Evolutionary conservation across 1,284 basidiomycete genomes (phyloP).

Genomic region (Tilletia walkeri): DNA sequence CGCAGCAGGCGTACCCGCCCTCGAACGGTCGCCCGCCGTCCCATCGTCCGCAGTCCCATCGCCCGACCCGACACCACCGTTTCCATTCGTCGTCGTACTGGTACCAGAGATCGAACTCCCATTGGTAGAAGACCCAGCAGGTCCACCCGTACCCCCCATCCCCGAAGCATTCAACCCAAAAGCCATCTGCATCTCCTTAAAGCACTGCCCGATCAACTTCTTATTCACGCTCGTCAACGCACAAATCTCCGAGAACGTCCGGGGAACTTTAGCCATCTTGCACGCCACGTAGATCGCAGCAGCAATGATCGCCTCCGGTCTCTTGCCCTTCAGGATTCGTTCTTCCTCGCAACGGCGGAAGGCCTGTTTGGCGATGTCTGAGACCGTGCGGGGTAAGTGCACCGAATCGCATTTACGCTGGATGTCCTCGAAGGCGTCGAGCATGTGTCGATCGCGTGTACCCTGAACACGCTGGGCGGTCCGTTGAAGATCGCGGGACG

Average conservation of each 20-base stretch:
- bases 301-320: slow-evolving; percentile 86
- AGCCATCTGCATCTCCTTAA: slow-evolving; percentile 87
- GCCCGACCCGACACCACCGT: not conserved
- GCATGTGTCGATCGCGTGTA: slow-evolving; percentile 77
- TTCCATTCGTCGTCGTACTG: slow-evolving; percentile 9
- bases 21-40: slow-evolving; percentile 26
- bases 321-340: slow-evolving; percentile 85
- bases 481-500: slow-evolving; percentile 86
- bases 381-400: slow-evolving; percentile 87
- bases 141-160: slow-evolving; percentile 22
- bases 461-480: slow-evolving; percentile 74
- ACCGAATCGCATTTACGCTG: slow-evolving; percentile 91
- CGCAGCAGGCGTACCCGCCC: slow-evolving; percentile 1
- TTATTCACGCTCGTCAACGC: slow-evolving; percentile 89
- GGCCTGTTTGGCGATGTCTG: slow-evolving; percentile 91
- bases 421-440: slow-evolving; percentile 85
- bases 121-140: not conserved
- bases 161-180: slow-evolving; percentile 67
- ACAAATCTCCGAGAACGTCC: slow-evolving; percentile 94
- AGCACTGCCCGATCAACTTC: slow-evolving; percentile 90
- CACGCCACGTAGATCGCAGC: slow-evolving; percentile 98
- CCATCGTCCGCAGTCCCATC: slow-evolving; percentile 1
- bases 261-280: slow-evolving; percentile 84
- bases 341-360: slow-evolving; percentile 97
- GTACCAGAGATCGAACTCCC: not conserved